Evolutionary conservation across 1,284 basidiomycete genomes (phyloP), one percentile per base, ranked within the genome.

Genomic region (Wallemia ichthyophaga): DNA sequence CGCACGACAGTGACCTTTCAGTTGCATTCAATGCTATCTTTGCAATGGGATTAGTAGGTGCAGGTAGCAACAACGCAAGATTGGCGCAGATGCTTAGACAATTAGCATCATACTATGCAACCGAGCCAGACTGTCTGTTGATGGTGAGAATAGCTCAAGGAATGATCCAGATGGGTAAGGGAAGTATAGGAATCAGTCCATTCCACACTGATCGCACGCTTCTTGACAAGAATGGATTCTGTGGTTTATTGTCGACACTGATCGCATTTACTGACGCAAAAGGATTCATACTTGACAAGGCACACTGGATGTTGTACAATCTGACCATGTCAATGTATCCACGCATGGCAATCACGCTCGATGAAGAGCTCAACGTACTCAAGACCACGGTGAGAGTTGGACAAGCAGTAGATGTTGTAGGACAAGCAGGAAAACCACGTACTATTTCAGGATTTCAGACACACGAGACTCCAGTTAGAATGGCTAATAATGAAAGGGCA

Each of bases 261-360:
- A 80, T 85, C 0, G 85, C 87, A 23, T 96, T 98, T 69, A 94
- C 86, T 21, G 88, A 98, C 65, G 81, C 88, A 19, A 86, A 89
- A 71, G 77, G 79, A 62, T 94, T 94, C 67, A 76, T 98, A 1
- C 77, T 99, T 27, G 88, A 89, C 68, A 91, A 83, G 69, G 83
- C 85, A 63, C 92, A 96, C 71, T 99, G 94, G 94, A 92, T 96
- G 87, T 73, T 98, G 60, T 99, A 85, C 75, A 91, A 89, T 76
- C 77, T 98, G 56, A 81, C 81, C 9, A 80, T 87, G 5, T 84
- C 91, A 61, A 98, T 99, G 91, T 94, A 88, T 72, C 94, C 94
- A 25, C 81, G 94, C 60, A 95, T 98, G 82, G 73, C 98, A 65
- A 95, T 98, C 69, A 95, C 91, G 1, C 80, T 98, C 27, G 82